phyloP scores from a whole-genome alignment of 306 rosid genomes.

The Prunus campanulata region DNA sequence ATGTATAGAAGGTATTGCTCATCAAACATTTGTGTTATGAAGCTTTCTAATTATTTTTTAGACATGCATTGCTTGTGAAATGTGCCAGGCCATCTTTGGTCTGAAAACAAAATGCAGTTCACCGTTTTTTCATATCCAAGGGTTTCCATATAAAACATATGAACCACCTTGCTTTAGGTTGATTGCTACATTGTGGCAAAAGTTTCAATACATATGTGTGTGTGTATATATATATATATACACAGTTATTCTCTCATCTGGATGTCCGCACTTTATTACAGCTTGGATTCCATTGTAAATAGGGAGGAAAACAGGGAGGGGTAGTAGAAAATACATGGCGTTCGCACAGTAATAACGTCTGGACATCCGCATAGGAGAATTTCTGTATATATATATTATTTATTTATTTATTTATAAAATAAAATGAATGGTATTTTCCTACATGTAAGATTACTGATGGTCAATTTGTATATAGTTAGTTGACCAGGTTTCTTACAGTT shows the following conservation, averaged over 20 bases:
- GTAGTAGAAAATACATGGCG: no score
- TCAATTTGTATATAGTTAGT: neutral
- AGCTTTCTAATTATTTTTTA: neutral
- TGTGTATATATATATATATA: no score
- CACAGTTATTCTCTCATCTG: no score
- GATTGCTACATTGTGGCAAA: neutral
- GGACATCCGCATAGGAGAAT: no score
- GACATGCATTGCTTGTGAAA: neutral
- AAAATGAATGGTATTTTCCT: neutral
- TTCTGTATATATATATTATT: no score
- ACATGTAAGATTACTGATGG: neutral
- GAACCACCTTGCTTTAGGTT: neutral
- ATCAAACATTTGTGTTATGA: neutral
- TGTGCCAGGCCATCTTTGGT: neutral
- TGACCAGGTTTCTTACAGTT: neutral
- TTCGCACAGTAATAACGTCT: neutral
- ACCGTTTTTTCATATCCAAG: neutral
- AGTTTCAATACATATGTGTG: neutral
- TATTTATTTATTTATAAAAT: neutral
- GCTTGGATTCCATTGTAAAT: no score
- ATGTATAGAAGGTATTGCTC: neutral
- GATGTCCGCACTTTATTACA: no score
- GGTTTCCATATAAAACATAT: neutral
- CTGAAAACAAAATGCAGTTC: neutral
- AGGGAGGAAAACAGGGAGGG: no score